A percentile compares a stretch with the other conserved stretches of the same genome.
phyloP scores from a whole-genome alignment of 78 protist genomes.

The Dictyostelium discoideum region dicty_2.7 NC_007091.3:140501-141000 shows the following conservation, averaged over 20 bases:
- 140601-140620: neutral
- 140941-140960: conserved; percentile 12
- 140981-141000: conserved; percentile 21
- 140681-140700: conserved; percentile 13
- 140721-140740: conserved; percentile 33
- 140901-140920: neutral
- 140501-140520: neutral
- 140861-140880: conserved; percentile 6
- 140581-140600: conserved; percentile 9
- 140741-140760: neutral
- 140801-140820: conserved; percentile 4
- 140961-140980: conserved; percentile 14
- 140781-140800: conserved; percentile 2
- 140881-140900: conserved; percentile 5
- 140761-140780: conserved; percentile 18
- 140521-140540: neutral
- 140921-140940: neutral
- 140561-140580: neutral
- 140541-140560: neutral
- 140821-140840: neutral
- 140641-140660: neutral
- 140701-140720: neutral
- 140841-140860: neutral
- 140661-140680: neutral
- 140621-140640: neutral